Base-by-base conservation (phyloP, 139 green algal genomes). In the Volvox africanus region DNA sequence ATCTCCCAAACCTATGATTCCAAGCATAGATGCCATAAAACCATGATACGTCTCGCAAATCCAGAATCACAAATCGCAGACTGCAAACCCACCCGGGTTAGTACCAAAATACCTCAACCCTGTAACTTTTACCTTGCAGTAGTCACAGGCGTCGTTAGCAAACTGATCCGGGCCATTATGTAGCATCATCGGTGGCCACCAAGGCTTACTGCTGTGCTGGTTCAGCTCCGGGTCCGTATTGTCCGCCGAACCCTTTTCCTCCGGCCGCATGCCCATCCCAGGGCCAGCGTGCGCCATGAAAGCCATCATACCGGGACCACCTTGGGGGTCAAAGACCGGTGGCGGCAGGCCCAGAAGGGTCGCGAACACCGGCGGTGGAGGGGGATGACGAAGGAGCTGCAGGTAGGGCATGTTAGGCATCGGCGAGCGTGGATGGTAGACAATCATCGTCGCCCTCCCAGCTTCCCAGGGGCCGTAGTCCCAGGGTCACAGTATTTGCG, bases 121-220 rank as follows among this genome's bases (percentile, higher is more conserved):
- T 73, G 24, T 73, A 28, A 30, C 24, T 11, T 44, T 20, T 76
- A 91, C 76, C 76, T 91, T 91, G 87, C 87, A 91, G 55, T 91
- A 91, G 87, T 91, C 87, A 33, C 87, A 91, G 32, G 87, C 87
- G 32, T 91, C 87, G 55, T 69, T 79, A 21, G 33, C 33, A 55
- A 55, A 55, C 44, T 55, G 44, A 55, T 55, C 44, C 44, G 44
- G 44, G 44, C 44, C 44, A 55, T 55, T 55, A 55, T 55, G 44
- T 9, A 55, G 5, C 44, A 55, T 55, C 44, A n/a, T n/a, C n/a
- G n/a, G n/a, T n/a, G 44, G 44, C 44, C 5, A 14, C 44, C 44
- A 55, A 55, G 44, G 44, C 44, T 55, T 55, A 55, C 44, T 55
- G 44, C 44, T 55, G 44, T 55, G 44, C 44, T 55, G 44, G 44